Conservation (phyloP, 768 basidiomycete genomes). For the Tylopilus balloui region DNA sequence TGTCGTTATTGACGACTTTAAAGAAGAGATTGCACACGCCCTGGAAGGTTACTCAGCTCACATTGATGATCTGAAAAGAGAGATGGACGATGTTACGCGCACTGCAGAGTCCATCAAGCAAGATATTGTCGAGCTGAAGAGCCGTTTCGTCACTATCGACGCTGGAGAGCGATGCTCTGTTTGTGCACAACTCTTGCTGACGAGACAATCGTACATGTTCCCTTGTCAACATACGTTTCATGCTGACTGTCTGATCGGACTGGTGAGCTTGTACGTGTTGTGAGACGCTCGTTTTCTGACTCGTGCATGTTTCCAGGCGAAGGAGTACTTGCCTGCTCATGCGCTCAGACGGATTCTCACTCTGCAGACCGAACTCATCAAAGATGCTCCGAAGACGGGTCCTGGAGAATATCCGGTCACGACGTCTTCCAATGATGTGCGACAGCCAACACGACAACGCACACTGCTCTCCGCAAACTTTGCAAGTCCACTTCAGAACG, state of each 20-base stretch:
- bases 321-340: slow-evolving; percentile 82
- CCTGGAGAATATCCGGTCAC: slow-evolving; percentile 32
- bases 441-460: slow-evolving; percentile 52
- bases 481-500: slow-evolving; percentile 53
- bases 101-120: slow-evolving; percentile 91
- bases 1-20: slow-evolving; percentile 98
- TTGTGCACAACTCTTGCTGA: slow-evolving; percentile 72
- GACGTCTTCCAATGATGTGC: slow-evolving; percentile 32
- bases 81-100: slow-evolving; percentile 94
- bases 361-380: slow-evolving; percentile 81
- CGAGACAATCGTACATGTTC: slow-evolving; percentile 96
- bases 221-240: slow-evolving; percentile 98
- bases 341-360: slow-evolving; percentile 80
- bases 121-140: slow-evolving; percentile 80
- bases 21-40: slow-evolving; percentile 95
- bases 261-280: slow-evolving; percentile 53
- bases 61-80: slow-evolving; percentile 82
- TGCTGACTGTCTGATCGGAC: slow-evolving; percentile 90
- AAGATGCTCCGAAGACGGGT: slow-evolving; percentile 36
- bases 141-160: slow-evolving; percentile 90
- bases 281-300: not conserved
- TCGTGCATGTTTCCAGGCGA: slow-evolving; percentile 58
- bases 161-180: slow-evolving; percentile 80
- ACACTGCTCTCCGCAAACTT: slow-evolving; percentile 76
- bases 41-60: slow-evolving; percentile 91